Conservation (phyloP, 148 eudicot genomes). For the Dianthus caryophyllus region DNA sequence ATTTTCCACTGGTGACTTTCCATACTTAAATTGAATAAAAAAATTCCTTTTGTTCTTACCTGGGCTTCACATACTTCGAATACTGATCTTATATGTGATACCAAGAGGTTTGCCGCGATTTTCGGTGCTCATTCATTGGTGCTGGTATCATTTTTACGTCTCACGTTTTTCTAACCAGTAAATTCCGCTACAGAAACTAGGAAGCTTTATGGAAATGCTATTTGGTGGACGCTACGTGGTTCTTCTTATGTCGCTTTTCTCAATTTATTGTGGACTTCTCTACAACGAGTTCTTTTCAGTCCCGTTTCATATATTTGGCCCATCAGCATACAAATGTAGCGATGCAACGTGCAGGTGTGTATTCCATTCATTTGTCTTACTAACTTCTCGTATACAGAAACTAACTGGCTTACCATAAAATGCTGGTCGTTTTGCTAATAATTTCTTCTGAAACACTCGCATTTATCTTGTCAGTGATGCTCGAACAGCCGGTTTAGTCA, state of each 20-base stretch:
- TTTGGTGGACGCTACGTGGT: slow-evolving; percentile 97
- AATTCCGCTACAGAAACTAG: slow-evolving; percentile 67
- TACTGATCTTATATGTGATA: background rate
- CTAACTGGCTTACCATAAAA: background rate
- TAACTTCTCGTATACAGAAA: background rate
- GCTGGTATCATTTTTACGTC: too few species aligned
- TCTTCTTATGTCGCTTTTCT: slow-evolving; percentile 88
- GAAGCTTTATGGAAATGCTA: slow-evolving; percentile 99
- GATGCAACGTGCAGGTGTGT: slow-evolving; percentile 81
- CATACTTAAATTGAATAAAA: background rate
- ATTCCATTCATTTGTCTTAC: background rate
- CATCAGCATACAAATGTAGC: slow-evolving; percentile 87
- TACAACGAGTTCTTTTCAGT: slow-evolving; percentile 98
- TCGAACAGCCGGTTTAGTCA: slow-evolving; percentile 59
- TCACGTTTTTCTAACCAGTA: slow-evolving; percentile 16
- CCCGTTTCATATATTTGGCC: slow-evolving; percentile 91
- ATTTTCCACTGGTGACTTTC: background rate
- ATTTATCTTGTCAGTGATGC: slow-evolving; percentile 62
- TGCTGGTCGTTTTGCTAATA: background rate
- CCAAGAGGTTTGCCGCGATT: too few species aligned
- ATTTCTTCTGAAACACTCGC: slow-evolving; percentile 4
- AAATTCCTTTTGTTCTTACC: background rate
- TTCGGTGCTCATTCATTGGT: too few species aligned
- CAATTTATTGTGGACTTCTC: slow-evolving; percentile 89
- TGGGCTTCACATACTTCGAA: background rate